Evolutionary conservation across 331 rosid species (phyloP).

Genomic region (Quercus lobata): DNA sequence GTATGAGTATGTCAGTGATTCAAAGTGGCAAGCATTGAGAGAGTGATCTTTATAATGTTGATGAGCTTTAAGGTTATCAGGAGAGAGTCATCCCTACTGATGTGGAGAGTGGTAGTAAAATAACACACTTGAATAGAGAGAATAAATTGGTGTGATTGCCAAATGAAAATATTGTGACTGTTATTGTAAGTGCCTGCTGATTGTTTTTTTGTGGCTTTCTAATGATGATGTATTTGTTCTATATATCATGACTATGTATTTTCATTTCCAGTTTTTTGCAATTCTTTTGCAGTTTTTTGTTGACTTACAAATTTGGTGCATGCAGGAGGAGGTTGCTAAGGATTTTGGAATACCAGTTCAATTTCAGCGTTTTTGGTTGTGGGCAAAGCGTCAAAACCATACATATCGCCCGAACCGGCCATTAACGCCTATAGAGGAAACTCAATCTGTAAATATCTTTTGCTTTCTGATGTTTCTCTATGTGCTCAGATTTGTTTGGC

Average conservation of each 20-base stretch:
- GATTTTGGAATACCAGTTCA: conserved; percentile 82
- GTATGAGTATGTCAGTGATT: not conserved
- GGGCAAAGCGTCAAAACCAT: conserved; percentile 97
- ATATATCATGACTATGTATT: not conserved
- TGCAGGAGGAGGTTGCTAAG: conserved; percentile 87
- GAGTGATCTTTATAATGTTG: not conserved
- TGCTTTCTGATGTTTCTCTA: conserved; percentile 10
- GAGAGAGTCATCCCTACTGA: not conserved
- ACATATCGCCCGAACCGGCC: conserved; percentile 94
- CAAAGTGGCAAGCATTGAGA: not conserved
- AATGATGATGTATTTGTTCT: not conserved
- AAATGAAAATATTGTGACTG: not conserved
- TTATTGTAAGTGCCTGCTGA: not conserved
- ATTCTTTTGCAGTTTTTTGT: not conserved
- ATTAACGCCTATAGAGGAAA: conserved; percentile 65
- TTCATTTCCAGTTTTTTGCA: not conserved
- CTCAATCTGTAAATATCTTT: conserved; percentile 65
- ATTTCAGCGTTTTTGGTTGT: conserved; percentile 83
- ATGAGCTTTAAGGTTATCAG: not conserved
- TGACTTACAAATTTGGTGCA: not conserved
- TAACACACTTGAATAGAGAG: not conserved
- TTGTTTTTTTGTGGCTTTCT: not conserved
- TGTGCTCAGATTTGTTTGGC: not conserved
- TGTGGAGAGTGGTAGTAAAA: not conserved
- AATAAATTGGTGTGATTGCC: not conserved